Conservation (phyloP, 2,329 filamentous ascomycete genomes). For the Zymoseptoria crescenta region DNA sequence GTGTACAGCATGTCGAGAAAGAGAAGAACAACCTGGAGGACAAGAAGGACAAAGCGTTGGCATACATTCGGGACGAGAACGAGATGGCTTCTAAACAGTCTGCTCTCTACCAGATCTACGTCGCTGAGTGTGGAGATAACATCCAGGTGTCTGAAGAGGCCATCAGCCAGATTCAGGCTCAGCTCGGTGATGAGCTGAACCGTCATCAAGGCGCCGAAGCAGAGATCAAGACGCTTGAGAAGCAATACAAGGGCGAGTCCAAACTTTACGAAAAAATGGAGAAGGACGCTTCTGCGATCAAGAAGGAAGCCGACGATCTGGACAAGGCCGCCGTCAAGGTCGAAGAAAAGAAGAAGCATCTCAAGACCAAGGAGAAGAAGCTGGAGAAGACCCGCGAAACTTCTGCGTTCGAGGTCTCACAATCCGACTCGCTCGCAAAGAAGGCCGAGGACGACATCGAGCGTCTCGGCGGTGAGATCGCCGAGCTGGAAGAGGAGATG, state of each 20-base stretch:
- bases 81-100: slow-evolving; percentile 85
- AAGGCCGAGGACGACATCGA: slow-evolving; percentile 73
- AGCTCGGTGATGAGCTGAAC: slow-evolving; percentile 79
- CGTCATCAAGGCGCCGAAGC: slow-evolving; percentile 87
- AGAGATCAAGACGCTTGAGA: slow-evolving; percentile 81
- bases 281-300: slow-evolving; percentile 67
- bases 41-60: slow-evolving; percentile 90
- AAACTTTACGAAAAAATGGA: slow-evolving; percentile 79
- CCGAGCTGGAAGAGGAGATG: slow-evolving; percentile 66
- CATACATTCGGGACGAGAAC: slow-evolving; percentile 86
- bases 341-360: slow-evolving; percentile 94
- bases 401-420: slow-evolving; percentile 64
- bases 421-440: slow-evolving; percentile 69
- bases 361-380: slow-evolving; percentile 86
- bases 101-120: slow-evolving; percentile 84
- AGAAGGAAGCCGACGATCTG: slow-evolving; percentile 84
- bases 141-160: slow-evolving; percentile 82
- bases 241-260: slow-evolving; percentile 69
- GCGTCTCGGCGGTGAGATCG: slow-evolving; percentile 65
- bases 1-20: slow-evolving; percentile 96
- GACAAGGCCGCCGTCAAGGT: slow-evolving; percentile 97
- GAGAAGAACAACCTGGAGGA: slow-evolving; percentile 88
- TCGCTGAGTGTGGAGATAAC: slow-evolving; percentile 82
- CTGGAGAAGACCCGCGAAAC: slow-evolving; percentile 78
- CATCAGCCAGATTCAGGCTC: slow-evolving; percentile 79